Conservation (phyloP, 495 filamentous ascomycete genomes). For the Penicillium egyptiacum region DNA sequence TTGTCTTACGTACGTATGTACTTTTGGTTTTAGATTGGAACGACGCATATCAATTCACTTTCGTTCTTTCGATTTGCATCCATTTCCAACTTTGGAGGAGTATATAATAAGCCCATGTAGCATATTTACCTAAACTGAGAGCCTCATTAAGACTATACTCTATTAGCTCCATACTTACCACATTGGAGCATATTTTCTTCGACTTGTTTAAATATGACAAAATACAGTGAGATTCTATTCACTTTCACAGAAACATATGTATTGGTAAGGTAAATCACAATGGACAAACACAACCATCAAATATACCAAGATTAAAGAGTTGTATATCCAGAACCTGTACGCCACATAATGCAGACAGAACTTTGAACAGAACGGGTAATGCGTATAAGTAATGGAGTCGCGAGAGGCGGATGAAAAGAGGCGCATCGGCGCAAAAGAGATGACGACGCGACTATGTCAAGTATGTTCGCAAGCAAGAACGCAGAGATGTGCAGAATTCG, state of each 20-base stretch:
- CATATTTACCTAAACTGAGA: not conserved
- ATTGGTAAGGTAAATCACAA: constrained; percentile 3
- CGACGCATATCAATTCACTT: not conserved
- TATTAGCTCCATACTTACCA: too few species aligned
- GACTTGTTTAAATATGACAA: too few species aligned
- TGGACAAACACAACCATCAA: not conserved
- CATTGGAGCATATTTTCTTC: not conserved
- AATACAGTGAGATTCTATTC: not conserved
- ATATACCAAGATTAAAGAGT: not conserved
- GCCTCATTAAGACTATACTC: too few species aligned
- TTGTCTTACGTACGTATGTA: not conserved
- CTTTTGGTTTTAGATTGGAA: not conserved
- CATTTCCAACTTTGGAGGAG: not conserved
- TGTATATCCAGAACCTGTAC: not conserved
- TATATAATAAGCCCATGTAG: not conserved
- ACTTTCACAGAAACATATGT: not conserved
- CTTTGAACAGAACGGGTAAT: not conserved
- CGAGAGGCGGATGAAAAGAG: not conserved
- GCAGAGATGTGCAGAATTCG: not conserved
- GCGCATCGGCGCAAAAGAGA: not conserved
- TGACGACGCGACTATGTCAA: not conserved
- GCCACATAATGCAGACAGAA: constrained; percentile 5
- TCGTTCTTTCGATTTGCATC: not conserved
- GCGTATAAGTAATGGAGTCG: not conserved
- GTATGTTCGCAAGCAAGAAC: not conserved